Base-by-base conservation (phyloP, 352 stramenopile species). In the Globisporangium sylvaticum region DNA sequence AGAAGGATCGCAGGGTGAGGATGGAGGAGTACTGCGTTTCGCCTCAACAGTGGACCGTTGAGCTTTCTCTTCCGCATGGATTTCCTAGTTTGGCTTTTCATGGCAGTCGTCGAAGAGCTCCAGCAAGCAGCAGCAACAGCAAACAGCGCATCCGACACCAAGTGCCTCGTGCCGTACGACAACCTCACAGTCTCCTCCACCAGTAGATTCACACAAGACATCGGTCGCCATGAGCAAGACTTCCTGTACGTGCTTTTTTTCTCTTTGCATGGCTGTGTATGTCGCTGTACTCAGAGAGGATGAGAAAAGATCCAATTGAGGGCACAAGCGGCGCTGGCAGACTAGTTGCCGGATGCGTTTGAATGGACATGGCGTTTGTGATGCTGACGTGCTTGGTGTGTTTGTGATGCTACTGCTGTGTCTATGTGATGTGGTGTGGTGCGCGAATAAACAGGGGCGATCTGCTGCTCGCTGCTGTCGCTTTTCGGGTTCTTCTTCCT, bases 401-500 rank as follows among this genome's bases (percentile, higher is more conserved):
- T 48, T 50, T 8, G 3, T 44, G 37, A 6, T 44, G 7, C 4
- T 25, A 7, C 22, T 48, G 10, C 14, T 58, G 25, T 58, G 5
- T 42, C 15, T 57, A 7, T 32, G 18, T 8, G 8, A 37, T 12
- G 32, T 7, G 32, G 32, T 37, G 8, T 58, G 50, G 25, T 10
- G 56, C 20, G 15, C 8, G 3, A 3, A 53, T 27, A 15, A 39
- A 18, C 55, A 92, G 84, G 74, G 71, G 87, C 87, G 67, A 64
- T 95, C 27, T 88, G 76, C 68, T 93, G 85, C 72, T 88, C 87
- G 44, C 62, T 92, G 69, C 62, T 95, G 46, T 93, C 84, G 62
- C 76, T 88, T 29, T 84, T 78, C 37, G 87, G 87, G 52, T 89
- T 86, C 66, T 60, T 95, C 52, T 95, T 95, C 72, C 77, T 95